phyloP scores from a whole-genome alignment of 352 stramenopile genomes.

The Blastocystis sp. region DNA sequence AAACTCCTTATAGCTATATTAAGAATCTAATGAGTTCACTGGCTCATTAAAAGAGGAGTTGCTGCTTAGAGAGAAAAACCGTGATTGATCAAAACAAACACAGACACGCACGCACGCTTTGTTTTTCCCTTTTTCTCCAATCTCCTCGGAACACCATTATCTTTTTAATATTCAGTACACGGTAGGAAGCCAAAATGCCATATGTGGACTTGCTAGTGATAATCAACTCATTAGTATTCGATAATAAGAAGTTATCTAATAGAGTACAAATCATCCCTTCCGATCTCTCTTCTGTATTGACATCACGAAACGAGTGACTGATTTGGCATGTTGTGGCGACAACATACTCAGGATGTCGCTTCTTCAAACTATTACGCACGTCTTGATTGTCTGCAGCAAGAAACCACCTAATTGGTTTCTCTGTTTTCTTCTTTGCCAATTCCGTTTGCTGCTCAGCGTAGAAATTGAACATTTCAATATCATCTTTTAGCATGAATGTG shows the following conservation, averaged over 20 bases:
- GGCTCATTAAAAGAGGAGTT: too few species aligned
- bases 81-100: neutral
- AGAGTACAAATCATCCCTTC: constrained; percentile 37
- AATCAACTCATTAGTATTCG: neutral
- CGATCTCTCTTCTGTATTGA: neutral
- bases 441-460: constrained; percentile 22
- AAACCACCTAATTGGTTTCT: constrained; percentile 44
- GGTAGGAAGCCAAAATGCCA: constrained; percentile 15
- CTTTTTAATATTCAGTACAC: constrained; percentile 36
- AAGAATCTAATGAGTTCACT: too few species aligned
- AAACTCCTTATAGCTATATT: too few species aligned
- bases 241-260: constrained; percentile 50
- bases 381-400: constrained; percentile 6
- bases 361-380: neutral
- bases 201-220: constrained; percentile 21
- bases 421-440: neutral
- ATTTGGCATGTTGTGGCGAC: neutral
- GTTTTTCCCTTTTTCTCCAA: neutral
- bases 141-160: constrained; percentile 46
- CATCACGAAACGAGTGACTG: constrained; percentile 24
- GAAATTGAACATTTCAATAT: constrained; percentile 10
- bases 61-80: neutral
- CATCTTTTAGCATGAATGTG: constrained; percentile 37
- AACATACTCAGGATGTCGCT: neutral
- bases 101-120: neutral